Base-by-base conservation (phyloP, 495 filamentous ascomycete genomes). In the Viridothelium virens region DNA sequence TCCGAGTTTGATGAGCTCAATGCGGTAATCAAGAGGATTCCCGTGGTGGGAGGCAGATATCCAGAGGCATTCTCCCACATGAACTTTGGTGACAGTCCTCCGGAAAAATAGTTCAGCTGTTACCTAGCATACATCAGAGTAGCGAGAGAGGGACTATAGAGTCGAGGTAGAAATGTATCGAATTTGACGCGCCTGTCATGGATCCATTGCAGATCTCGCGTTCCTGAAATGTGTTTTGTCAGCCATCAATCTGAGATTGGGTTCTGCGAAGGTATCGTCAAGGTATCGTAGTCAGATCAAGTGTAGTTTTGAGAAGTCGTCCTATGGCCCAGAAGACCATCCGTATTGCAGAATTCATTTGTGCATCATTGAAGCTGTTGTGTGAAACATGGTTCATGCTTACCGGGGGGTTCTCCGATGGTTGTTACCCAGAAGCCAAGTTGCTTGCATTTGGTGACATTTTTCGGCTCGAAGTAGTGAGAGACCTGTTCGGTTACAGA, bases 331-430 rank as follows among this genome's bases (percentile, higher is more conserved):
- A 41, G 25, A 25, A 25, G 70, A 70, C 70, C 70, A 69, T 78
- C 68, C 63, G 76, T 39, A 78, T 78, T 78, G 76, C 76, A 78
- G 76, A 78, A 78, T 68, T 76, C 74, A 72, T 65, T 67, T 66
- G 56, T 70, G 77, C 75, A 77, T 78, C 74, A 74, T 66, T 31
- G 18, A 37, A 48, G 38, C 25, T 25, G 53, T 5, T 16, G 38
- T 10, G 47, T 47, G 38, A 61, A 48, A 47, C 1, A 61, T 25
- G 25, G 25, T 1, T 25, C 25, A 25, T 25, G 25, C 25, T 25
- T 25, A 25, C 25, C 25, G 25, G 25, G 25, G 25, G 25, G 25
- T 25, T 25, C 25, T 25, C 25, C 25, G 25, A 25, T 25, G 25
- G 25, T 25, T 25, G 25, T 25, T 1, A 25, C 25, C 25, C 25